These are phyloP conservation scores for Tolypocladium endophyticum DNA, from an alignment of 2,329 filamentous ascomycete genomes.

Conservation along the genomic window DNA sequence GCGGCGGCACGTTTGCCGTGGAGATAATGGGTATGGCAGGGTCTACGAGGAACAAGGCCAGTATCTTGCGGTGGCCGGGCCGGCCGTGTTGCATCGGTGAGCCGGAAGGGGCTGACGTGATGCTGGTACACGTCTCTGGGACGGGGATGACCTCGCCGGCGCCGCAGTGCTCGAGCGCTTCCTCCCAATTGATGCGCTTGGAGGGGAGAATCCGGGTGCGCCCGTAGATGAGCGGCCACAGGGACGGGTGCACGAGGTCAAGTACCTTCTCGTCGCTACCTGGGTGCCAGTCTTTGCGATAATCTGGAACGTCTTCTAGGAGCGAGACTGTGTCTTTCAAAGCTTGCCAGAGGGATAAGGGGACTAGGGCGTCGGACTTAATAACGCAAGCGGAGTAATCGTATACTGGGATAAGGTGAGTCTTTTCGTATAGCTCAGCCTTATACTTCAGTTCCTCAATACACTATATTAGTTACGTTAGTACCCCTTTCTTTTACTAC, in stretches of 20 bases:
- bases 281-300: slow-evolving; percentile 50
- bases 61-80: slow-evolving; percentile 50
- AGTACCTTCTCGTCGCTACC: slow-evolving; percentile 44
- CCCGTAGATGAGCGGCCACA: slow-evolving; percentile 50
- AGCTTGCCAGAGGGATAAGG: slow-evolving; percentile 13
- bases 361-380: slow-evolving; percentile 22
- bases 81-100: slow-evolving; percentile 38
- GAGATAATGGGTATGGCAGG: slow-evolving; percentile 34
- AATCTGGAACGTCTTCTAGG: slow-evolving; percentile 41
- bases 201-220: slow-evolving; percentile 22
- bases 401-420: slow-evolving; percentile 20
- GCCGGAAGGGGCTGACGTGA: slow-evolving; percentile 37
- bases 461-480: slow-evolving; percentile 10
- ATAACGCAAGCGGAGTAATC: slow-evolving; percentile 20
- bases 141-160: slow-evolving; percentile 17
- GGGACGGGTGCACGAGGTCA: slow-evolving; percentile 53
- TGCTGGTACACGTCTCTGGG: slow-evolving; percentile 33
- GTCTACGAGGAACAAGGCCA: slow-evolving; percentile 52
- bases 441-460: slow-evolving; percentile 21
- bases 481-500: not conserved
- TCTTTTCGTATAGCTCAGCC: slow-evolving; percentile 19
- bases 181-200: slow-evolving; percentile 22
- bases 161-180: slow-evolving; percentile 23
- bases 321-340: slow-evolving; percentile 31
- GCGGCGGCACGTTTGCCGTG: slow-evolving; percentile 32